These are phyloP conservation scores for Rheum nobile DNA, from an alignment of 148 eudicot genomes.

Conservation along the genomic window DNA sequence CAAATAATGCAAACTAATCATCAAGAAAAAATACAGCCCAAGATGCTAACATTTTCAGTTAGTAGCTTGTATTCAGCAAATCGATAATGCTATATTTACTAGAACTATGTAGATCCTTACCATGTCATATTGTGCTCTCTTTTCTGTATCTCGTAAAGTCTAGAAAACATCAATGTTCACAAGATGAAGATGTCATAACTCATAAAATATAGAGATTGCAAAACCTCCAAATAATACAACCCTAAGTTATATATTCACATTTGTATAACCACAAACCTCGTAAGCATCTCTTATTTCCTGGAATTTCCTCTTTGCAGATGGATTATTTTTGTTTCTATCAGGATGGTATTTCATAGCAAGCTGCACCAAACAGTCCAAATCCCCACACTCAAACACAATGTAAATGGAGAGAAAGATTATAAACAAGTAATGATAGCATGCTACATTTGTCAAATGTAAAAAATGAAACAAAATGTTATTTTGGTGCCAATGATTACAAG, in stretches of 20 bases:
- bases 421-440: background rate
- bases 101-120: conserved; percentile 27
- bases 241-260: background rate
- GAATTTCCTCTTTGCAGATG: conserved; percentile 80
- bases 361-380: conserved; percentile 24
- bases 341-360: conserved; percentile 97
- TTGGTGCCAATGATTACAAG: background rate
- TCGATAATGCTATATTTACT: background rate
- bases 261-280: conserved; percentile 49
- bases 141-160: conserved; percentile 69
- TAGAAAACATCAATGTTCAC: conserved; percentile 31
- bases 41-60: background rate
- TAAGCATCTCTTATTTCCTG: conserved; percentile 97
- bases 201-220: background rate
- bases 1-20: background rate
- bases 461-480: background rate
- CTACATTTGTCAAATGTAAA: background rate
- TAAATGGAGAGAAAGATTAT: background rate
- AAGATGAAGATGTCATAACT: conserved; percentile 11
- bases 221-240: background rate
- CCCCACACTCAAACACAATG: background rate
- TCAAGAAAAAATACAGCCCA: background rate
- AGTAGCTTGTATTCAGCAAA: background rate
- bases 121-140: conserved; percentile 77
- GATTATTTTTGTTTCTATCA: conserved; percentile 73